Conservation (phyloP, 208 protist genomes). For the Zelonia costaricensis region DNA sequence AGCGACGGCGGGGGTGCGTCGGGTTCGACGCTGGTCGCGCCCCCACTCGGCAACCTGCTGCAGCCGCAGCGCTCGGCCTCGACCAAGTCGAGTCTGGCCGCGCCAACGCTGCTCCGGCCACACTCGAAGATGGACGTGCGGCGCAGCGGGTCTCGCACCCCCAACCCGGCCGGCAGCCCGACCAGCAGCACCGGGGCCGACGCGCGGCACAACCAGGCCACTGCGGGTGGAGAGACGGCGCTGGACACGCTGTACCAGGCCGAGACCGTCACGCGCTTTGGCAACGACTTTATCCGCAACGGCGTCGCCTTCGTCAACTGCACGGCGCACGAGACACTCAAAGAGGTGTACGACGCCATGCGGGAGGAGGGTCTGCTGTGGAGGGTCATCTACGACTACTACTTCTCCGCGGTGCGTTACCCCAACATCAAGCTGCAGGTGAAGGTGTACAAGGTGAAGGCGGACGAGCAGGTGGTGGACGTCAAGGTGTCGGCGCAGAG, state of each 20-base stretch:
- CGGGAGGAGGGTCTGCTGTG: constrained; percentile 74
- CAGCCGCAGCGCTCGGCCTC: constrained; percentile 13
- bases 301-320: constrained; percentile 61
- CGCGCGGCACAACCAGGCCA: background rate
- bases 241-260: constrained; percentile 56
- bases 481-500: constrained; percentile 74
- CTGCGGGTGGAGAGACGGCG: constrained; percentile 21
- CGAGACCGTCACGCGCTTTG: constrained; percentile 59
- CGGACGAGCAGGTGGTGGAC: constrained; percentile 71
- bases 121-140: constrained; percentile 5
- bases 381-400: constrained; percentile 74
- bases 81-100: background rate
- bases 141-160: background rate
- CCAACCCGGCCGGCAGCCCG: background rate
- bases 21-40: background rate
- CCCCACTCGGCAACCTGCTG: constrained; percentile 13
- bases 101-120: constrained; percentile 13
- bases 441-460: constrained; percentile 71
- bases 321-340: constrained; percentile 39
- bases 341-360: constrained; percentile 66
- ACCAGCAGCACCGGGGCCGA: constrained; percentile 5
- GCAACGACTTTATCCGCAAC: constrained; percentile 84
- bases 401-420: constrained; percentile 68
- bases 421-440: constrained; percentile 83
- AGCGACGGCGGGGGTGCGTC: background rate